Evolutionary conservation across 2,329 filamentous ascomycete species (phyloP), one percentile per base, ranked within the genome.

Genomic region (Colletotrichum costaricense): DNA sequence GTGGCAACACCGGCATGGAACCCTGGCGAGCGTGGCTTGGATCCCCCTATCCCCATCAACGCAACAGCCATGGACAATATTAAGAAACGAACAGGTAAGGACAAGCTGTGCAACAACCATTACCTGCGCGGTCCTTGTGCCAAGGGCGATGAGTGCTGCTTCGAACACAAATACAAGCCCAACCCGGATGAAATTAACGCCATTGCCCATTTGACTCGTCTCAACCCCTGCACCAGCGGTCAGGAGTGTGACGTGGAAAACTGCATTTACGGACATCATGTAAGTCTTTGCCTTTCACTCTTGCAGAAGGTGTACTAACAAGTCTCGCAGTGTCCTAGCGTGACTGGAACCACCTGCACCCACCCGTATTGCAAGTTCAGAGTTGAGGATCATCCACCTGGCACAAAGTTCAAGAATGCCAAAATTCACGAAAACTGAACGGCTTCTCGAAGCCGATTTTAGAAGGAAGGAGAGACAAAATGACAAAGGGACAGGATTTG

Each of bases 181-280:
- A 86, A 83, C 5, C 80, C 84, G 26, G 89, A 91, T 3, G 90
- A 92, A 77, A 81, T 88, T 64, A 85, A 85, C 46, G 90, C 89
- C 2, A 88, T 92, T 74, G 85, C 87, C 0, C 87, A 87, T 75
- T 77, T 92, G 62, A 86, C 89, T 2, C 85, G 90, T 6, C 81
- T 89, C 69, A 91, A 90, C 69, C 90, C 89, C 1, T 92, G 90
- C 80, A 84, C 84, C 0, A 85, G 82, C 35, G 88, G 88, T 0
- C 90, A 92, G 78, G 84, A 89, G n/a, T 92, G 90, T 75, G 86
- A 88, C 7, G 81, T 86, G 4, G 84, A 87, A 2, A 86, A 88
- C 74, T 92, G 90, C 78, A 91, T 92, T 72, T 92, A 92, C 76
- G 90, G 90, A 3, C 90, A 92, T 78, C 87, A 92, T 77, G 88